Base-by-base conservation (phyloP, 1,284 basidiomycete species). In the Sanguinoderma infundibulare region DNA sequence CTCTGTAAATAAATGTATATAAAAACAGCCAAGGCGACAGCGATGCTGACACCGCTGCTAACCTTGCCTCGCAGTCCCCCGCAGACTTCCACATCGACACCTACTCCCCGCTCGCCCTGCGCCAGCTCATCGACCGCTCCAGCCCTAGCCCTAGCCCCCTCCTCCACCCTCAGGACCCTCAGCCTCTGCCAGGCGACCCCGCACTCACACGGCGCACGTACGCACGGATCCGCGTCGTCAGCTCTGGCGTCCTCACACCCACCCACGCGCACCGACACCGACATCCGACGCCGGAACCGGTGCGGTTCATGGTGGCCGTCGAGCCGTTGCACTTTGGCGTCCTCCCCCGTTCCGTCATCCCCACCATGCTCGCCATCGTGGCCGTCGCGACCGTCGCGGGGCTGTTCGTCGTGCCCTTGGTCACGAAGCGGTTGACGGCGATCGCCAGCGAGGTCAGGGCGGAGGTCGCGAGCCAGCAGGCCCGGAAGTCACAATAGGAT, bases 281-380 rank as follows among this genome's bases (percentile, higher is more conserved):
- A 7, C 35, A 53, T 12, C 35, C 54, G 15, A 51, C 35, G 17
- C 30, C 46, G 30, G 52, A 72, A 35, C 57, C 73, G 0, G 79
- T 87, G 1, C 78, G 82, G 1, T 80, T 89, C 64, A 72, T 80
- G 53, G 66, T 90, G 17, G 73, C 78, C 14, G 69, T 91, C 38
- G 89, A 91, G 64, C 89, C 85, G 24, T 73, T 86, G 0, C 77
- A 83, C 56, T 69, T 84, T 30, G 86, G 85, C n/a, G 74, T 86
- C 22, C 72, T 91, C 20, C 89, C 89, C 1, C 77, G 77, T 9
- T 82, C 85, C 0, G 69, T 89, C 5, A 47, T 83, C 1, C 84
- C 87, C 10, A 69, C 65, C 5, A 22, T 71, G 12, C 28, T 60
- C 1, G 64, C 69, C 39, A 46, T 74, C 5, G 9, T 66, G 2